Percentiles rank a stretch among this genome's conserved stretches.
These are phyloP conservation scores for Pythium monospermum DNA, from an alignment of 352 stramenopile species.

Conservation along the genomic window DNA sequence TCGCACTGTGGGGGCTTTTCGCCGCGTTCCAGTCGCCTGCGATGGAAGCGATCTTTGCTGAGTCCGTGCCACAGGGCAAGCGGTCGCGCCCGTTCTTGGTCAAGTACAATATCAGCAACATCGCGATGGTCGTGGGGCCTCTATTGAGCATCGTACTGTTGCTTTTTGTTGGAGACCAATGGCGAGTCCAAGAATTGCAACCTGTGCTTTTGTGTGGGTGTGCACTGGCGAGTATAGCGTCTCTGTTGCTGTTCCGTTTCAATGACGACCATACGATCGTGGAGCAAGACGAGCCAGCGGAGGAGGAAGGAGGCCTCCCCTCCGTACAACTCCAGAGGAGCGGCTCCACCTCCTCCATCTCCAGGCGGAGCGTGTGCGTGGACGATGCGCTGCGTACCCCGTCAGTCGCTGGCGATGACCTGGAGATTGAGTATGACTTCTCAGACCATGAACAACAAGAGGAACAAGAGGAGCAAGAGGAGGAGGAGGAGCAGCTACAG, in stretches of 20 bases:
- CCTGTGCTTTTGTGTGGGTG: slow-evolving; percentile 58
- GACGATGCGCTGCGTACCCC: slow-evolving; percentile 37
- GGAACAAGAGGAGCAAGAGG: too few relatives aligned
- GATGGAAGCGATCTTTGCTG: slow-evolving; percentile 77
- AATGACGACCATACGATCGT: slow-evolving; percentile 47
- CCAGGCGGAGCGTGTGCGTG: slow-evolving; percentile 18
- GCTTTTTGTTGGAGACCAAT: slow-evolving; percentile 54
- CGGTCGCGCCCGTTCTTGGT: slow-evolving; percentile 75
- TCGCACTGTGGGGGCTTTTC: slow-evolving; percentile 69
- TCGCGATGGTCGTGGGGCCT: slow-evolving; percentile 60
- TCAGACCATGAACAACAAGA: slow-evolving; percentile 24
- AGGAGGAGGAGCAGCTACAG: neutral
- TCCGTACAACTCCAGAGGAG: neutral
- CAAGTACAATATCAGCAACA: slow-evolving; percentile 80
- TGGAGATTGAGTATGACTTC: slow-evolving; percentile 39
- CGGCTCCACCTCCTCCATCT: slow-evolving; percentile 1
- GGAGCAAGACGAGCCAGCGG: slow-evolving; percentile 26
- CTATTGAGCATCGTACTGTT: slow-evolving; percentile 57
- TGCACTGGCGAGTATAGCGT: slow-evolving; percentile 38
- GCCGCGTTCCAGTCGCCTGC: slow-evolving; percentile 60
- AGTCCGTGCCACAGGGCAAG: slow-evolving; percentile 60
- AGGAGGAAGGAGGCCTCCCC: neutral
- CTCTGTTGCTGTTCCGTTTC: slow-evolving; percentile 52
- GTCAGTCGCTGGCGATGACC: slow-evolving; percentile 42
- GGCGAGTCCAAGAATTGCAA: slow-evolving; percentile 50